Evolutionary conservation across 31 red algal genomes (phyloP), one percentile per base, ranked within the genome.

Genomic region (Odonthalia washingtoniensis): DNA sequence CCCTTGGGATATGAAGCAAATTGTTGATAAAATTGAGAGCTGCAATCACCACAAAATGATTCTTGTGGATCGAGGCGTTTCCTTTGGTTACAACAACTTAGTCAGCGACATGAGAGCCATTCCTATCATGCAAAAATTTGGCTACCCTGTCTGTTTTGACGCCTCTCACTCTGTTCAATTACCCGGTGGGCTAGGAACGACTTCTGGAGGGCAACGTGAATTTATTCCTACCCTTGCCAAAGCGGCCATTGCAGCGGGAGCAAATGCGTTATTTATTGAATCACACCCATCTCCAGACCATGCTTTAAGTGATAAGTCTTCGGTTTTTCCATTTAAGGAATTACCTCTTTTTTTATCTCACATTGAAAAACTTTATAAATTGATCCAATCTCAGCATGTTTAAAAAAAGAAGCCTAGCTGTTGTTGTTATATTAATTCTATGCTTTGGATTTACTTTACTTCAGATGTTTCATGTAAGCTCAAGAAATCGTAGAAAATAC

Each of bases 181-280:
- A 67, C 64, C 64, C 33, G 64, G 64, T 67, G 64, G 64, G 64
- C 64, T 33, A 35, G 64, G 64, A 30, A 67, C 64, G 33, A 67
- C 64, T 33, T 67, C 64, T 33, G 64, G 64, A 30, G 64, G 64
- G 64, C 64, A 67, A 67, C 64, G 64, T 35, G 64, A 67, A 67
- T 67, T 67, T 35, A 35, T 35, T 35, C 64, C 64, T 67, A 35
- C 33, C 33, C 33, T 67, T 33, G 64, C 64, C 27, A 30, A 35
- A 35, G 64, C 64, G 27, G 64, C 64, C 30, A 35, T 67, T 67
- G 64, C 64, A 35, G 64, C 33, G 27, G 64, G 64, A 33, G 64
- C 33, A 33, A 33, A 30, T 67, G 64, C 33, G 30, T 67, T 67
- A 35, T 67, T 67, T 35, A 67, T 67, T 33, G 64, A 67, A 67